Evolutionary conservation across 768 basidiomycete species (phyloP), one percentile per base, ranked within the genome.

Genomic region (Podaxis carcinomalis): DNA sequence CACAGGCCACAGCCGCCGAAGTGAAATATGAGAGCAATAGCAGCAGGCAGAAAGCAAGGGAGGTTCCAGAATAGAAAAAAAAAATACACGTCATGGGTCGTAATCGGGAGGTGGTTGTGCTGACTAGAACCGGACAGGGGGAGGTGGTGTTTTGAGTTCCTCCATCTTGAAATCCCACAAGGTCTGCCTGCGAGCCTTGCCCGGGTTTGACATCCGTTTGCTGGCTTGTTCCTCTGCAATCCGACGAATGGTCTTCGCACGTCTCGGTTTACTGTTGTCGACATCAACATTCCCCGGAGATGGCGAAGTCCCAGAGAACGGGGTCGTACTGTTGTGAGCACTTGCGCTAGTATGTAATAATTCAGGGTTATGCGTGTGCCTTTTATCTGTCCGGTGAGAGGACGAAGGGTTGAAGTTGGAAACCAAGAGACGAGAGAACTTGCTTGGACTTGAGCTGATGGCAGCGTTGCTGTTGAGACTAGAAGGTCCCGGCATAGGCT

Each of bases 241-340:
- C 56, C 87, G 82, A 54, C 92, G 84, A 57, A 97, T 95, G 44
- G 90, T 93, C 78, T 90, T 93, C 73, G 84, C 83, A 66, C 59
- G 55, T 25, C 57, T 80, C 64, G 60, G 71, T 67, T 61, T 74
- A 67, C 52, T 72, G 64, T 50, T 10, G 10, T 21, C 23, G 40
- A 14, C 51, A 28, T 70, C 62, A 19, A n/a, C 19, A 28, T 5
- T 32, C 11, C 21, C 14, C 32, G 27, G 19, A 16, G 16, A 16
- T 13, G 44, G 10, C 32, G 56, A 39, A 59, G 23, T 40, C n/a
- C n/a, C 14, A 16, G 6, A 25, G 16, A 14, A 19, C 10, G 35
- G 23, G 19, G 21, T 44, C 13, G n/a, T 16, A 7, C 27, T 47
- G 56, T 28, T 23, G 16, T 11, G 7, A 6, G 27, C 23, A n/a